Conservation (phyloP, 192 early-diverging fungal species). For the Phycomyces blakesleeanus region DNA sequence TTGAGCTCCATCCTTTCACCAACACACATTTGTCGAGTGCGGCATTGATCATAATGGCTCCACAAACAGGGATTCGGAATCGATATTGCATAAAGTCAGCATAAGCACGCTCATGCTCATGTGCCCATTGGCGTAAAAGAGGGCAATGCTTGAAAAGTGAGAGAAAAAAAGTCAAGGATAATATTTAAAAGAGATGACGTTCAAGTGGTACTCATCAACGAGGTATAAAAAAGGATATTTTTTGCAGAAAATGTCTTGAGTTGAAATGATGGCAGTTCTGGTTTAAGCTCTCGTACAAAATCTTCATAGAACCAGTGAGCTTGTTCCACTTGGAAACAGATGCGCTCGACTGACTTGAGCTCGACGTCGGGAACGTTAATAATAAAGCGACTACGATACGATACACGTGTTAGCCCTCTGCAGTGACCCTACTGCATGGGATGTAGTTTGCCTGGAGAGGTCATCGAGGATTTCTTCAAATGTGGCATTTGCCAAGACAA, state of each 20-base stretch:
- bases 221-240: conserved; percentile 43
- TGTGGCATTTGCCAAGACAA: conserved; percentile 58
- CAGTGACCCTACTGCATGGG: no score
- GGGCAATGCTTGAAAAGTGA: conserved; percentile 88
- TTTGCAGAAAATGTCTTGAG: conserved; percentile 80
- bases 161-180: conserved; percentile 26
- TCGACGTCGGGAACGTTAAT: conserved; percentile 98
- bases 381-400: conserved; percentile 81
- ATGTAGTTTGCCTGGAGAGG: conserved; percentile 63
- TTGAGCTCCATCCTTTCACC: conserved; percentile 90
- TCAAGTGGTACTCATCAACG: neutral
- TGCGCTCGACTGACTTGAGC: conserved; percentile 87
- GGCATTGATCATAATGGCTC: conserved; percentile 90
- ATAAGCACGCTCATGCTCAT: conserved; percentile 87
- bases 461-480: conserved; percentile 88
- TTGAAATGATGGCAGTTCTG: conserved; percentile 75
- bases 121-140: conserved; percentile 81
- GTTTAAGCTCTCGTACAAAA: conserved; percentile 86
- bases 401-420: neutral
- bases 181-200: conserved; percentile 30
- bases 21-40: conserved; percentile 78
- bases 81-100: conserved; percentile 94
- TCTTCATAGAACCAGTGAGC: conserved; percentile 99
- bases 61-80: conserved; percentile 93
- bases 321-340: conserved; percentile 98